Percentiles rank a stretch among this genome's conserved stretches.
Conservation (phyloP, 2,329 filamentous ascomycete species). For the Amylocarpus encephaloides region DNA sequence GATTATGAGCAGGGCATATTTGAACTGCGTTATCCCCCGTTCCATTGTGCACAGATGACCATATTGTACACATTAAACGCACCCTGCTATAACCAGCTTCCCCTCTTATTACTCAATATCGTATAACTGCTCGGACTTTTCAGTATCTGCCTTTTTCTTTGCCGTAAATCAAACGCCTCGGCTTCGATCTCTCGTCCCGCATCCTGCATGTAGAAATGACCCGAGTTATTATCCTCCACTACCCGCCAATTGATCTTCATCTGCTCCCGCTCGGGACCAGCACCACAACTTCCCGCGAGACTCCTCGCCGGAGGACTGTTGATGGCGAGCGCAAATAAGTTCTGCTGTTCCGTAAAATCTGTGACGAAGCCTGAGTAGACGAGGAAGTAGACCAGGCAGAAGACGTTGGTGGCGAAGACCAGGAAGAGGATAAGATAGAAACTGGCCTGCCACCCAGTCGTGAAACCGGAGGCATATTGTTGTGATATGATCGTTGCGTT, state of each 20-base stretch:
- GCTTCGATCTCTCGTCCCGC: slow-evolving; percentile 23
- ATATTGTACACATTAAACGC: too few species aligned
- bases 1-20: too few species aligned
- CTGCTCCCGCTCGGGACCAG: slow-evolving; percentile 38
- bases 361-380: slow-evolving; percentile 57
- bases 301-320: slow-evolving; percentile 51
- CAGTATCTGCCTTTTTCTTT: slow-evolving; percentile 1
- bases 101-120: slow-evolving; percentile 19
- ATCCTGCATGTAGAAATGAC: slow-evolving; percentile 48
- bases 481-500: slow-evolving; percentile 57
- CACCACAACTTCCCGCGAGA: slow-evolving; percentile 50
- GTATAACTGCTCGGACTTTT: slow-evolving; percentile 18
- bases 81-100: slow-evolving; percentile 11
- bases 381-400: slow-evolving; percentile 57
- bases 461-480: slow-evolving; percentile 64
- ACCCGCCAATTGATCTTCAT: slow-evolving; percentile 38
- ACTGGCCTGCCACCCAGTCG: slow-evolving; percentile 51
- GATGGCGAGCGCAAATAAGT: slow-evolving; percentile 65
- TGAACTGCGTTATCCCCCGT: too few species aligned
- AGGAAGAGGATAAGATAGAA: slow-evolving; percentile 62
- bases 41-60: too few species aligned
- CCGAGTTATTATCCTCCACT: slow-evolving; percentile 39
- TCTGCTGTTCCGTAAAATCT: slow-evolving; percentile 73
- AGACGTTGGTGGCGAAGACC: slow-evolving; percentile 61
- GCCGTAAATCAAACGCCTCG: slow-evolving; percentile 11